Evolutionary conservation across 129 eudicot species (phyloP).

Genomic region (carrot (Daucus carota)): DNA sequence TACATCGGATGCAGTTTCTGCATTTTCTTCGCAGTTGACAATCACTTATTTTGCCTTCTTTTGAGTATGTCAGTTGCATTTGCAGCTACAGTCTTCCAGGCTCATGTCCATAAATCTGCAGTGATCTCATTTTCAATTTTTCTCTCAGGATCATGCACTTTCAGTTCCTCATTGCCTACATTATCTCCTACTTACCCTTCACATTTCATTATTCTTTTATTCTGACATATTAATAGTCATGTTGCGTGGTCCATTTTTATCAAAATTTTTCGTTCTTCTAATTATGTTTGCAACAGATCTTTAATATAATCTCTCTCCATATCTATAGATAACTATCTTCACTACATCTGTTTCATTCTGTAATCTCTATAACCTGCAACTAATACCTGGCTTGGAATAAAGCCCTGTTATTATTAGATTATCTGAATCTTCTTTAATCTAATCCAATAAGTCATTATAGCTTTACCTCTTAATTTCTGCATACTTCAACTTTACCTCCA

Average conservation of each 20-base stretch:
- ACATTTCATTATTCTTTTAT: not conserved
- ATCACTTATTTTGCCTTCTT: not conserved
- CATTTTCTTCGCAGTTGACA: not conserved
- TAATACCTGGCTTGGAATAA: not conserved
- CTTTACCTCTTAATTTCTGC: not conserved
- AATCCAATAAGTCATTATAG: not conserved
- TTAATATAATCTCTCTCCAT: not conserved
- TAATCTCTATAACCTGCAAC: not conserved
- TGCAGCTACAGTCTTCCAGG: not conserved
- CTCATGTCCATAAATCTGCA: not conserved
- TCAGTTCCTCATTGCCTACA: not conserved
- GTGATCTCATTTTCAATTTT: not conserved
- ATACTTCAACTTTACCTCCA: not conserved
- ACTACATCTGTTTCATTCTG: not conserved
- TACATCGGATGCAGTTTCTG: not conserved
- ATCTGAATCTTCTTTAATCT: not conserved
- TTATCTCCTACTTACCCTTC: not conserved
- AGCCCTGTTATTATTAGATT: not conserved
- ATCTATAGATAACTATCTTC: not conserved
- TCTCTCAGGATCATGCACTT: too few relatives aligned
- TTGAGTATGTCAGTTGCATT: not conserved
- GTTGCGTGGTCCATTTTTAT: not conserved
- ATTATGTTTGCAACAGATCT: not conserved
- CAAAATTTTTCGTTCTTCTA: not conserved
- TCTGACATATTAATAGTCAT: too few relatives aligned